Evolutionary conservation across 805 yeast species (phyloP).

Genomic region (Cyberlindnera misumaiensis): DNA sequence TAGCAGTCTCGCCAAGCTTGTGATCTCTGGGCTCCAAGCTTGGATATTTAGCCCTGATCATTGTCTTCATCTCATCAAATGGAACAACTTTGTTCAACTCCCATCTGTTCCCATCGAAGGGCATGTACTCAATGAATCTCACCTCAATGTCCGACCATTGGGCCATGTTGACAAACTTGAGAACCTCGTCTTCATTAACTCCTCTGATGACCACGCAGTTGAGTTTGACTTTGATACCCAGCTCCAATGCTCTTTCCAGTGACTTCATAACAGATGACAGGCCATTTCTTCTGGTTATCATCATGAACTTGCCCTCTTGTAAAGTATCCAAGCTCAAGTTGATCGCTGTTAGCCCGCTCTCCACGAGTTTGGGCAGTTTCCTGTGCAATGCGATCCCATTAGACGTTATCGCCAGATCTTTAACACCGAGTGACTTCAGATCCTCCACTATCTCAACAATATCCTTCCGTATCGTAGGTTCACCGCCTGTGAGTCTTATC

Average conservation of each 20-base stretch:
- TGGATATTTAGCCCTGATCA: constrained; percentile 28
- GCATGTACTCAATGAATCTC: constrained; percentile 53
- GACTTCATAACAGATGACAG: constrained; percentile 37
- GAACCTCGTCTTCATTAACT: constrained; percentile 44
- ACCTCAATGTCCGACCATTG: constrained; percentile 36
- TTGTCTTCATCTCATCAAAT: constrained; percentile 35
- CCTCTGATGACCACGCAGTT: constrained; percentile 45
- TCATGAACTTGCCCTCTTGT: constrained; percentile 41
- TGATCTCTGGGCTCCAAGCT: constrained; percentile 17
- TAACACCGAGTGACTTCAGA: constrained; percentile 33
- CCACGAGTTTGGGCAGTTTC: constrained; percentile 35
- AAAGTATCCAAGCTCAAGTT: constrained; percentile 45
- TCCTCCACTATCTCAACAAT: constrained; percentile 35
- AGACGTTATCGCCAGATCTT: constrained; percentile 45
- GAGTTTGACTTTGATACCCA: constrained; percentile 39
- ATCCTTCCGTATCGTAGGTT: constrained; percentile 48
- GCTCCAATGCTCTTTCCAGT: constrained; percentile 35
- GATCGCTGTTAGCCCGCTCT: constrained; percentile 39
- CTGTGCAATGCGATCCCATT: constrained; percentile 46
- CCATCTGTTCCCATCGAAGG: constrained; percentile 53
- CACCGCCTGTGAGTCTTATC: constrained; percentile 50
- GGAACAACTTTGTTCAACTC: constrained; percentile 36
- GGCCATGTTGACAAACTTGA: constrained; percentile 39
- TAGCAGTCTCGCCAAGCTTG: constrained; percentile 43
- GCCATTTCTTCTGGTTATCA: constrained; percentile 47